A percentile compares a stretch with the other conserved stretches of the same genome.
Conservation (phyloP, 2,329 filamentous ascomycete genomes). For the Rutstroemia sp. region DNA sequence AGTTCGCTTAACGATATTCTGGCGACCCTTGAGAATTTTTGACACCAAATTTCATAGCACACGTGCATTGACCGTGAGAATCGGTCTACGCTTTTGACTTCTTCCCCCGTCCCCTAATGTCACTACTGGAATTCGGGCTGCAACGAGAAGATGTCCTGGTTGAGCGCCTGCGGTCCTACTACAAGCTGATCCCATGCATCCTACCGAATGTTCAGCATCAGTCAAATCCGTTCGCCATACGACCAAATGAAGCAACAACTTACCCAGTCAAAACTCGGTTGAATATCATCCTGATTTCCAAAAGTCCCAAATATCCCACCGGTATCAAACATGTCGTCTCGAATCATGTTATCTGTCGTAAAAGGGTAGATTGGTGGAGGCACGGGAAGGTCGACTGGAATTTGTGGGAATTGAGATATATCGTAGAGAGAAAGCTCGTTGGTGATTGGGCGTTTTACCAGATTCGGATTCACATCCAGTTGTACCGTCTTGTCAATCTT, state of each 20-base stretch:
- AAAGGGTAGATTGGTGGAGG: neutral
- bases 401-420: neutral
- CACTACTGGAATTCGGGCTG: too few species aligned
- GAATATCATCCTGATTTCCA: constrained; percentile 12
- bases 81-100: neutral
- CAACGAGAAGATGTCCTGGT: neutral
- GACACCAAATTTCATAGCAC: too few species aligned
- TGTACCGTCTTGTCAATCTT: constrained; percentile 1
- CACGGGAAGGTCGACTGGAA: constrained; percentile 10
- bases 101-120: neutral
- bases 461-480: neutral
- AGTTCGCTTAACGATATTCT: too few species aligned
- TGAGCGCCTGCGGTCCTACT: neutral
- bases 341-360: constrained; percentile 6
- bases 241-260: neutral
- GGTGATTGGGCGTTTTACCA: neutral
- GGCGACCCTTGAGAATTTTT: too few species aligned
- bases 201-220: constrained; percentile 3
- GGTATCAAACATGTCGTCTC: constrained; percentile 10
- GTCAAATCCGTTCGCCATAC: too few species aligned
- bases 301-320: constrained; percentile 11
- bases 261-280: constrained; percentile 21
- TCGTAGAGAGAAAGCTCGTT: too few species aligned
- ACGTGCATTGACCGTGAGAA: too few species aligned
- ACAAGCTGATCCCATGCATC: constrained; percentile 21